Evolutionary conservation across 2,329 filamentous ascomycete genomes (phyloP), one percentile per base, ranked within the genome.

Genomic region (Xylaria sp.): DNA sequence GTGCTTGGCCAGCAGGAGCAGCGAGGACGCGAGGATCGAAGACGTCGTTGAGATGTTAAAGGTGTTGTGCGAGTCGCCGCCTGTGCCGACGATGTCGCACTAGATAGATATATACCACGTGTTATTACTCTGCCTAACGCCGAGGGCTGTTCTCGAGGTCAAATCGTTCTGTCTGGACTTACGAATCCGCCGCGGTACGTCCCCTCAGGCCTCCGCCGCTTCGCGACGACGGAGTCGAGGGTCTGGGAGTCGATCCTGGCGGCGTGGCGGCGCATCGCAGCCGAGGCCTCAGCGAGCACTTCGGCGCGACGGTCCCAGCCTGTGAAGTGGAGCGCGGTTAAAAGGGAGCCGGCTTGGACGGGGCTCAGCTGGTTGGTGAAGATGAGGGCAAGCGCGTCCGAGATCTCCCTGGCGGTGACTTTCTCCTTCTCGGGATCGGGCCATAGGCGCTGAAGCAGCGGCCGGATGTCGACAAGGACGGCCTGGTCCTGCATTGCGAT

Each of bases 11-110:
- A 96, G 82, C 66, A 95, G 81, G 34, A 99, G 83, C 22, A 95
- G 78, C 4, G 92, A 86, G 5, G 92, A 95, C 43, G 91, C 91
- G 44, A 99, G 79, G 68, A 99, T 97, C 17, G 92, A 96, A 2
- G 94, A 86, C 6, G 94, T 96, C 4, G 94, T 99, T 64, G 89
- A 94, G 71, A 99, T 93, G 73, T 99, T 99, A 85, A 96, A 99
- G 29, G 94, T 99, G 73, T 96, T 91, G 80, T 97, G 92, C 18
- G 89, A 88, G 76, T 99, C 94, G 68, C 94, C 94, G 62, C 94
- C 94, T 7, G 94, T 99, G 63, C 94, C 94, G 54, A 99, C 94
- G 71, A 99, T 97, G 72, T 99, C 94, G 71, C 92, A 86, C 78
- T 85, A 55, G 41, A 44, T 17, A 19, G 19, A 19, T 37, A n/a